phyloP scores from a whole-genome alignment of 345 rosid genomes.

The Eucalyptus marginata region DNA sequence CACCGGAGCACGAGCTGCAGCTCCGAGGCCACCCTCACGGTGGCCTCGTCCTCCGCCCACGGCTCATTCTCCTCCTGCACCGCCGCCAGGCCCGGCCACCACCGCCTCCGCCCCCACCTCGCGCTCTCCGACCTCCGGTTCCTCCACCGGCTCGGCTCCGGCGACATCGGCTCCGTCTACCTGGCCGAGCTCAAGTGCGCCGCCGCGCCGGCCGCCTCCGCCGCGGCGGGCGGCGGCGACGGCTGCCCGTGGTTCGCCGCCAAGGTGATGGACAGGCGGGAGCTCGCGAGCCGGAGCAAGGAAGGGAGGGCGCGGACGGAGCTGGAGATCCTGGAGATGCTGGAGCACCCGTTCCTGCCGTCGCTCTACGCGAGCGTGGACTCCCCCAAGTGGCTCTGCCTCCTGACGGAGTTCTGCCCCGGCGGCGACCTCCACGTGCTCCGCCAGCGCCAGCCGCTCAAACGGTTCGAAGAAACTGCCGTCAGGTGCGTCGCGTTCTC shows the following conservation, averaged over 20 bases:
- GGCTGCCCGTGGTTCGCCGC: conserved; percentile 34
- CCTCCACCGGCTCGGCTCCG: conserved; percentile 80
- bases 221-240: not conserved
- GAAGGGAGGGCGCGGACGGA: conserved; percentile 84
- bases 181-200: conserved; percentile 51
- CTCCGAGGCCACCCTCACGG: conserved; percentile 65
- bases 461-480: conserved; percentile 79
- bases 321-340: conserved; percentile 62
- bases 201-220: not conserved
- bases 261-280: conserved; percentile 90
- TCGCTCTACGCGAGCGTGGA: conserved; percentile 66
- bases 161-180: conserved; percentile 92
- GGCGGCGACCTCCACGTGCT: conserved; percentile 99
- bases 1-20: conserved; percentile 73
- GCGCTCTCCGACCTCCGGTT: conserved; percentile 69
- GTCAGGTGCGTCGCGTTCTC: conserved; percentile 49
- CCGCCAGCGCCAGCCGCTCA: conserved; percentile 69
- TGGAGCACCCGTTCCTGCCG: conserved; percentile 91
- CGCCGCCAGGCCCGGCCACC: not conserved
- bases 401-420: conserved; percentile 85
- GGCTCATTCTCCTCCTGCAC: conserved; percentile 45
- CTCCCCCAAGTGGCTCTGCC: conserved; percentile 72
- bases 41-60: conserved; percentile 46
- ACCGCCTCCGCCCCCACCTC: conserved; percentile 11
- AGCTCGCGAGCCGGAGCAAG: conserved; percentile 65